These are phyloP conservation scores for Russula sp. DNA, from an alignment of 768 basidiomycete species.

Conservation along the genomic window DNA sequence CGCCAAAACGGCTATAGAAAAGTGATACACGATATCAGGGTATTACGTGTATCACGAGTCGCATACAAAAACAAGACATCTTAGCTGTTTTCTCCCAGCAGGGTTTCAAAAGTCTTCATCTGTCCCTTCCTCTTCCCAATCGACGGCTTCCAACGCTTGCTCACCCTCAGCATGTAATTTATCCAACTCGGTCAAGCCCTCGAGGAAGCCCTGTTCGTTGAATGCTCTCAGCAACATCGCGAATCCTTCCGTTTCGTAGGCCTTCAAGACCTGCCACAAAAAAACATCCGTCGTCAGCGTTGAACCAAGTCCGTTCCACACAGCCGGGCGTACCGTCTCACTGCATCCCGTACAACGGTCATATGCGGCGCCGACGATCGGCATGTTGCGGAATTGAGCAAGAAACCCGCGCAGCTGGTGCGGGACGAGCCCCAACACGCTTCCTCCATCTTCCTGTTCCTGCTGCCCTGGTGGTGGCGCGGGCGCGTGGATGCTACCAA, in stretches of 20 bases:
- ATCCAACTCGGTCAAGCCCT: constrained; percentile 48
- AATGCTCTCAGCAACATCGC: constrained; percentile 73
- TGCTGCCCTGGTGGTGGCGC: constrained; percentile 49
- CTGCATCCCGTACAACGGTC: constrained; percentile 88
- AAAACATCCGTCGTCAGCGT: neutral
- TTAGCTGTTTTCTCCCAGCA: neutral
- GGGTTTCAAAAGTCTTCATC: constrained; percentile 26
- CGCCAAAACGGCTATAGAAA: no score
- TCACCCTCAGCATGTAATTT: constrained; percentile 48
- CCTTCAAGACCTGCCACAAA: constrained; percentile 56
- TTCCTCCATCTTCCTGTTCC: constrained; percentile 25
- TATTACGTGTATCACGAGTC: no score
- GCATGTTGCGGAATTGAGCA: constrained; percentile 76
- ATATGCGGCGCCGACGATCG: constrained; percentile 82
- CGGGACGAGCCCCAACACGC: constrained; percentile 81
- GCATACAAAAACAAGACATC: neutral
- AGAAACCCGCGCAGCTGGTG: constrained; percentile 93
- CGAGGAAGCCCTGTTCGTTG: constrained; percentile 77
- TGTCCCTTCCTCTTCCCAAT: constrained; percentile 41
- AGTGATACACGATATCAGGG: no score
- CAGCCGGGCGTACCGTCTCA: constrained; percentile 46
- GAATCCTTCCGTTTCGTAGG: constrained; percentile 77
- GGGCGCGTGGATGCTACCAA: constrained; percentile 50
- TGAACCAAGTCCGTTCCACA: neutral
- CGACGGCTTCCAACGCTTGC: constrained; percentile 39